Evolutionary conservation across 2,329 filamentous ascomycete genomes (phyloP), one percentile per base, ranked within the genome.

Genomic region (Diaporthe helianthi): DNA sequence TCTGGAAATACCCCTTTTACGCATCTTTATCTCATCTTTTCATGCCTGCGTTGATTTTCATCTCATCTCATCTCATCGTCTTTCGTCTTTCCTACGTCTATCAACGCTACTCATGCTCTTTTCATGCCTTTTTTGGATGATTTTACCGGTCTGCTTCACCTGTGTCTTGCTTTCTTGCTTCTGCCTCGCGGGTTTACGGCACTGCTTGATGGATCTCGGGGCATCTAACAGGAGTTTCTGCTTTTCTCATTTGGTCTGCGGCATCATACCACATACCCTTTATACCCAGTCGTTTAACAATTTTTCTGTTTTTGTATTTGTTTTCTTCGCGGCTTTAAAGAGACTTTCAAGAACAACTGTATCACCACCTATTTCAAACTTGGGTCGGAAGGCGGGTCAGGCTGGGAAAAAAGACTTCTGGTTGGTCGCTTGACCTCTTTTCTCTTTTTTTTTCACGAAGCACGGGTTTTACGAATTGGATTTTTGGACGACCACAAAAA

Each of bases 131-230:
- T 47, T 47, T 10, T 19, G 41, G 19, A 38, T 38, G 36, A 38
- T 17, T 38, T 38, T n/a, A n/a, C n/a, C 3, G 36, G 36, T 38
- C 36, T 38, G 36, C 36, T 55, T 38, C 5, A 58, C 52, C 52
- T 63, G 41, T 63, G 26, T 44, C 41, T 19, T 63, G 58, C 58
- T 63, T 63, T 49, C 58, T 63, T 17, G 36, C 29, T 63, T 63
- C 44, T 63, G 58, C 65, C 53, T 58, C 31, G 65, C 65, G 41
- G 65, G 65, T 67, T 58, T 29, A 67, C 52, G 65, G 65, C 41
- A 67, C 65, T 67, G 65, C 65, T 67, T 67, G 65, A 54, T 67
- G 52, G 65, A 41, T 67, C 61, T 65, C 52, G 65, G 65, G 41
- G 65, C 65, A 67, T 67, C 65, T 67, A 67, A 67, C 65, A 49